A percentile compares a stretch with the other conserved stretches of the same genome.
Conservation (phyloP, 2,329 filamentous ascomycete genomes). For the Fusarium verrucosum region DNA sequence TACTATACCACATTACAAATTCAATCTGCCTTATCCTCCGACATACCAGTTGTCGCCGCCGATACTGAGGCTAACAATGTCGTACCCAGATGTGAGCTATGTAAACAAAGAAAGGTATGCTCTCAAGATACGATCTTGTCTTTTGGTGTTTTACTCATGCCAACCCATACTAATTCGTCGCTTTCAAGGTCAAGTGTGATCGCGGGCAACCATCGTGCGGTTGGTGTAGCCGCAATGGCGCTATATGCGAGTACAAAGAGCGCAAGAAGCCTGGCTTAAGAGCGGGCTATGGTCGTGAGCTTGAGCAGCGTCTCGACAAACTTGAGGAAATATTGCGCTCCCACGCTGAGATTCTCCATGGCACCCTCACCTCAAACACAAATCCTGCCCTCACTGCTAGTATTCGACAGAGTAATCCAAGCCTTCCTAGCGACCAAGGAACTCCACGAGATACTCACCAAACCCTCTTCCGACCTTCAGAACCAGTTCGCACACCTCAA, state of each 20-base stretch:
- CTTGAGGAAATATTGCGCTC: constrained; percentile 72
- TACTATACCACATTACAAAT: constrained; percentile 13
- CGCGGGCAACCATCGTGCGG: constrained; percentile 77
- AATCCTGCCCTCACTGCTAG: constrained; percentile 51
- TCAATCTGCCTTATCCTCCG: constrained; percentile 29
- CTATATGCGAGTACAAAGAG: constrained; percentile 73
- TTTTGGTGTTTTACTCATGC: neutral
- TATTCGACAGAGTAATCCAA: constrained; percentile 60
- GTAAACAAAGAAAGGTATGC: constrained; percentile 80
- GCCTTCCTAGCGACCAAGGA: constrained; percentile 64
- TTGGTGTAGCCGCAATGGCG: constrained; percentile 72
- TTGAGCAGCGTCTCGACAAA: constrained; percentile 76
- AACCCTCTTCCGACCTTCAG: constrained; percentile 58
- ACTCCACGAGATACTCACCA: constrained; percentile 61
- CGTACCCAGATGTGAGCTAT: constrained; percentile 72
- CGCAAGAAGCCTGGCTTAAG: constrained; percentile 72
- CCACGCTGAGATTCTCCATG: constrained; percentile 73
- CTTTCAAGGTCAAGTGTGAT: constrained; percentile 76
- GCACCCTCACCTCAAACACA: constrained; percentile 56
- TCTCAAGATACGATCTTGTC: neutral
- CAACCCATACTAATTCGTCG: constrained; percentile 15
- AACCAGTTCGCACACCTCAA: constrained; percentile 63
- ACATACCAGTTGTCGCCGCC: constrained; percentile 19
- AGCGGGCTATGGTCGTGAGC: constrained; percentile 75
- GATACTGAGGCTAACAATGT: constrained; percentile 50